phyloP scores from a whole-genome alignment of 306 rosid genomes.

The Prunus campanulata region DNA sequence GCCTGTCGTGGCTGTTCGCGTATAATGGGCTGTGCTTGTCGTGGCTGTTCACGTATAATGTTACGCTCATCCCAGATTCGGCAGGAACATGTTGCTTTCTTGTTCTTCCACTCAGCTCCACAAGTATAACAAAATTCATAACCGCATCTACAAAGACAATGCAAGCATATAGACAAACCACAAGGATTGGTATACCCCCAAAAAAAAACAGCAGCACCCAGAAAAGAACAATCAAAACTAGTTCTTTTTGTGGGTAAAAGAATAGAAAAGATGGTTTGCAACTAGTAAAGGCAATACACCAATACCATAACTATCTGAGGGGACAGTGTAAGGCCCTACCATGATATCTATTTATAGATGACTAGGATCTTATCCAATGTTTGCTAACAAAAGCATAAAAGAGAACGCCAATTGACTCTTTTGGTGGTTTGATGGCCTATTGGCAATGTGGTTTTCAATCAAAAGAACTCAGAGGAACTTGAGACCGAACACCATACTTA shows the following conservation, averaged over 20 bases:
- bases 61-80: slow-evolving; percentile 67
- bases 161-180: not conserved
- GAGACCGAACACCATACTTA: no score
- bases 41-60: slow-evolving; percentile 31
- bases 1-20: not conserved
- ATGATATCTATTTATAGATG: not conserved
- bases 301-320: not conserved
- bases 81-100: slow-evolving; percentile 65
- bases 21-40: not conserved
- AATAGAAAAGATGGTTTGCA: not conserved
- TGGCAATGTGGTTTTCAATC: not conserved
- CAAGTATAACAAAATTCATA: slow-evolving; percentile 75
- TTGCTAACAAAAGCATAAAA: not conserved
- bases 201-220: not conserved
- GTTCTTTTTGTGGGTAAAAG: not conserved
- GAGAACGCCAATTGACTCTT: not conserved
- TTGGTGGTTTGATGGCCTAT: not conserved
- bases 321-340: not conserved
- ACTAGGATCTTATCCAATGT: not conserved
- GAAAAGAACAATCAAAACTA: not conserved
- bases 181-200: not conserved
- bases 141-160: slow-evolving; percentile 60
- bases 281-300: not conserved
- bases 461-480: no score
- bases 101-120: slow-evolving; percentile 77